These are phyloP conservation scores for Castanospermum australe DNA, from an alignment of 306 rosid species.

Conservation along the genomic window DNA sequence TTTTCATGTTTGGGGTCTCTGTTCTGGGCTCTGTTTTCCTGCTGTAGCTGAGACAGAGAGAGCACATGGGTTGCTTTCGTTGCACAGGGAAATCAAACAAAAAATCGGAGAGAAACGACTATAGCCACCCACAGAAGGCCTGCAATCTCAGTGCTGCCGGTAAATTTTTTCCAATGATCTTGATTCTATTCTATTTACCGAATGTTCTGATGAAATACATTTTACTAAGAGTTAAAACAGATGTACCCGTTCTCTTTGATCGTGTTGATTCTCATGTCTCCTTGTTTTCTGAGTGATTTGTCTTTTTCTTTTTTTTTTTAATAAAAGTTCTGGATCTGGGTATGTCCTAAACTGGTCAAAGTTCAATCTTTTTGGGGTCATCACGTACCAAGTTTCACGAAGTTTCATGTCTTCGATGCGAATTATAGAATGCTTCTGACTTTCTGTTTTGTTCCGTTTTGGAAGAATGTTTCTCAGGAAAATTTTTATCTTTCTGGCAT, in stretches of 20 bases:
- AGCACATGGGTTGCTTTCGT: conserved; percentile 79
- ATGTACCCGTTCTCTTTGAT: conserved; percentile 1
- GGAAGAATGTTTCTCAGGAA: background rate
- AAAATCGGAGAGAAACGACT: conserved; percentile 20
- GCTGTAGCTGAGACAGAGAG: conserved; percentile 26
- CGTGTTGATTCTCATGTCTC: background rate
- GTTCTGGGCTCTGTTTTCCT: background rate
- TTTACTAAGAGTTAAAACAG: background rate
- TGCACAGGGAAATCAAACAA: conserved; percentile 48
- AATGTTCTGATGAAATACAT: background rate
- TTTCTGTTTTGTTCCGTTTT: background rate
- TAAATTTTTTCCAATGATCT: conserved; percentile 22
- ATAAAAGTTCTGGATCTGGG: conserved; percentile 10
- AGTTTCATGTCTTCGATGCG: background rate
- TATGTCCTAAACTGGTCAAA: conserved; percentile 17
- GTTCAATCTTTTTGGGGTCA: background rate
- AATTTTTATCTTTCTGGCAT: conserved; percentile 3
- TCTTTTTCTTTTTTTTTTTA: background rate
- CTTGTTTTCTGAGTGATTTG: background rate
- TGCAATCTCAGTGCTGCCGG: conserved; percentile 42
- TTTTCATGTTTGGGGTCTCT: conserved; percentile 14
- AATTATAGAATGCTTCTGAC: background rate
- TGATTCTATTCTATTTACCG: background rate
- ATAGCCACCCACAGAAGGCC: conserved; percentile 23
- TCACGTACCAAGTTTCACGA: background rate